These are phyloP conservation scores for Takakia lepidozioides DNA, from an alignment of 225 moss, liverwort and hornwort species.

Conservation along the genomic window DNA sequence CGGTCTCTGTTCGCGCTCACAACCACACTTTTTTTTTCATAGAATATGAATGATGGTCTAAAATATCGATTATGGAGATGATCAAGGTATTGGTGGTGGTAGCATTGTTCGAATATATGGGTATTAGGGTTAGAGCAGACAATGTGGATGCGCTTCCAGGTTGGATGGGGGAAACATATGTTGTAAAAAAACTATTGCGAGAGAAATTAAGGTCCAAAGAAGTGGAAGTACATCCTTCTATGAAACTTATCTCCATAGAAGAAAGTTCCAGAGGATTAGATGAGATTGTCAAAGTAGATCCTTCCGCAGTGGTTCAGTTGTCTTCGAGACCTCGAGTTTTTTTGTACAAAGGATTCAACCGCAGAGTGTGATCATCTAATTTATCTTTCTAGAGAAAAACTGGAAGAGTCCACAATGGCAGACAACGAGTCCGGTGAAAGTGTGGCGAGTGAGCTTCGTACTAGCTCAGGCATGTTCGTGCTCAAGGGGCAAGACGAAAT, in stretches of 20 bases:
- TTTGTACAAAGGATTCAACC: conserved; percentile 68
- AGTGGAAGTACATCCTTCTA: no score
- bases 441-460: conserved; percentile 85
- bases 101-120: conserved; percentile 7
- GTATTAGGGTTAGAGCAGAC: conserved; percentile 27
- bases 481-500: conserved; percentile 79
- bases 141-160: conserved; percentile 50
- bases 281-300: conserved; percentile 19
- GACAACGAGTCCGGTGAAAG: conserved; percentile 98
- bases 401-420: conserved; percentile 91
- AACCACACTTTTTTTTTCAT: no score
- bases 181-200: conserved; percentile 12
- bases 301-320: conserved; percentile 34
- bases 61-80: no score
- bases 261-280: conserved; percentile 16
- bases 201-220: no score
- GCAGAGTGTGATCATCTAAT: conserved; percentile 93
- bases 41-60: no score
- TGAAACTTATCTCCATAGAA: no score
- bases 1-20: no score
- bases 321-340: conserved; percentile 73
- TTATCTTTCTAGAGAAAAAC: conserved; percentile 68
- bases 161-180: conserved; percentile 43
- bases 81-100: conserved; percentile 7
- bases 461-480: conserved; percentile 94